Conservation (phyloP, 2,329 filamentous ascomycete species). For the Verticillium zaregamsianum region DNA sequence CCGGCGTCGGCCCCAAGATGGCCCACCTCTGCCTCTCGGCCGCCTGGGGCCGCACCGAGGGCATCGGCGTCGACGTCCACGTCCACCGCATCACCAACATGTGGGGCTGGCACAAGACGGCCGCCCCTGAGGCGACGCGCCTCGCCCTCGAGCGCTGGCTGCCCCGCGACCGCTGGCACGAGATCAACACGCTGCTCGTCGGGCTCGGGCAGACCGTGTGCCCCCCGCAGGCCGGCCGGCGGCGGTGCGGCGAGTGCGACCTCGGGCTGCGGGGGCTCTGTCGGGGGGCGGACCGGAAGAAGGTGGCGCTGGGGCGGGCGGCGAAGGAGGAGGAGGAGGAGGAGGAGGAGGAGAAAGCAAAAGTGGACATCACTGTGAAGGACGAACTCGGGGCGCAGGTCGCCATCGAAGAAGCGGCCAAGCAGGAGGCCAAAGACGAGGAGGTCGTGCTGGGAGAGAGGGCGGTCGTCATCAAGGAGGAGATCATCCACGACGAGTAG, state of each 20-base stretch:
- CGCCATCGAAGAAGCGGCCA: conserved; percentile 15
- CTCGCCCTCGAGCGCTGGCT: conserved; percentile 75
- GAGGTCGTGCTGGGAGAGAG: neutral
- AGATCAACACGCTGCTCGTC: conserved; percentile 87
- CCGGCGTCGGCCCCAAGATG: conserved; percentile 94
- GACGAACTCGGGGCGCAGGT: conserved; percentile 26
- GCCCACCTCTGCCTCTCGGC: conserved; percentile 81
- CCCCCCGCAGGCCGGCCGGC: conserved; percentile 60
- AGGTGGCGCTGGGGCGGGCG: conserved; percentile 55
- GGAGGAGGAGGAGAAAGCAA: too few species aligned
- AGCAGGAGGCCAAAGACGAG: neutral
- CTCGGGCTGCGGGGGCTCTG: conserved; percentile 74
- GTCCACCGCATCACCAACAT: conserved; percentile 93
- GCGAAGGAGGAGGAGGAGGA: conserved; percentile 25
- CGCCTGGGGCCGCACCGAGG: conserved; percentile 59
- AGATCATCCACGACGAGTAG: neutral
- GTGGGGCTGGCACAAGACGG: conserved; percentile 86
- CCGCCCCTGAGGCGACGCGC: conserved; percentile 78
- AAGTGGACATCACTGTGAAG: conserved; percentile 12
- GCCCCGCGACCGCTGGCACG: conserved; percentile 79
- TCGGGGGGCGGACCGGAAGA: conserved; percentile 62
- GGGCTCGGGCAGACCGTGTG: conserved; percentile 86
- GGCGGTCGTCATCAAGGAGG: neutral
- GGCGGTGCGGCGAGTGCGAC: conserved; percentile 81
- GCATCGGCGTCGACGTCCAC: conserved; percentile 92